Percentiles rank a stretch among this genome's conserved stretches.
phyloP scores from a whole-genome alignment of 1,139 yeast genomes.

The Magnusiomyces tetraspermus region DNA sequence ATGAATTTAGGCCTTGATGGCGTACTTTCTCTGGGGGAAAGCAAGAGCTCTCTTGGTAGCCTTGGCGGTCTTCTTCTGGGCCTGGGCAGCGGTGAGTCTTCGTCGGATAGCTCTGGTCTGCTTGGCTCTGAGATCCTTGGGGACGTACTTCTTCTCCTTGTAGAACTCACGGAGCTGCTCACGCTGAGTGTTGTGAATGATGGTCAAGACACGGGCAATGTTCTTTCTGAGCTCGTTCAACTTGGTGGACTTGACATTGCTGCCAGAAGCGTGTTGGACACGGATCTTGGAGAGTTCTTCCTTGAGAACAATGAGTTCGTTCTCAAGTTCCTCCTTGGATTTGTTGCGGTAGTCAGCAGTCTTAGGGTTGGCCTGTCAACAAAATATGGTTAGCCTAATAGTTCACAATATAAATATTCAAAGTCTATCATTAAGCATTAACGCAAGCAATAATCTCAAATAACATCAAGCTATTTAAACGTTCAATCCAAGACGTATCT shows the following conservation, averaged over 20 bases:
- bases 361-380: conserved; percentile 70
- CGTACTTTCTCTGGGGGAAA: conserved; percentile 97
- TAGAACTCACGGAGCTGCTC: conserved; percentile 90
- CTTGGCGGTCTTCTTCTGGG: conserved; percentile 72
- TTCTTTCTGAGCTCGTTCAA: conserved; percentile 90
- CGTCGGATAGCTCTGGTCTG: conserved; percentile 99
- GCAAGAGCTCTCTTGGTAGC: conserved; percentile 88
- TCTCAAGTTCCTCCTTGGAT: conserved; percentile 93
- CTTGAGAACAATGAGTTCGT: conserved; percentile 91
- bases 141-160: conserved; percentile 89
- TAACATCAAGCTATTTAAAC: no score
- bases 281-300: conserved; percentile 93
- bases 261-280: conserved; percentile 67
- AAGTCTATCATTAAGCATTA: background rate
- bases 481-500: no score
- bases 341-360: conserved; percentile 95
- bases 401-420: no score
- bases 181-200: conserved; percentile 96
- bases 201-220: conserved; percentile 96
- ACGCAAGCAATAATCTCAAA: no score
- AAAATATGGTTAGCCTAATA: background rate
- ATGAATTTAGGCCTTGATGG: conserved; percentile 81
- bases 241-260: conserved; percentile 48
- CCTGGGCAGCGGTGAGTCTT: conserved; percentile 83
- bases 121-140: conserved; percentile 99